These are phyloP conservation scores for Turritis glabra DNA, from an alignment of 345 rosid genomes.

Conservation along the genomic window DNA sequence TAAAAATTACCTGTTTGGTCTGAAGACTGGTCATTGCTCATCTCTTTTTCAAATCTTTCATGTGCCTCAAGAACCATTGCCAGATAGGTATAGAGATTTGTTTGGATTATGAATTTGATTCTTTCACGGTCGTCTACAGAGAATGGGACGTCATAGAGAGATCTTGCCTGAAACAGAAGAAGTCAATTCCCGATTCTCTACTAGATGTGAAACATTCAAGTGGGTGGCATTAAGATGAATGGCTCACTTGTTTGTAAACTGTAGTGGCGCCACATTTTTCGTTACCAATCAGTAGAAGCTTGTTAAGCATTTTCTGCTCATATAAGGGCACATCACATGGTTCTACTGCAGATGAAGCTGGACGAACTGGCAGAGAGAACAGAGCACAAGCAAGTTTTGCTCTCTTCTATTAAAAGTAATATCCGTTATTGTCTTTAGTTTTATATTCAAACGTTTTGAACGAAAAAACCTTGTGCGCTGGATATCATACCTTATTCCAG, in stretches of 20 bases:
- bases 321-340: slow-evolving; percentile 18
- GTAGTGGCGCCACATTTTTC: slow-evolving; percentile 84
- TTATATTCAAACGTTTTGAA: slow-evolving; percentile 9
- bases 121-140: slow-evolving; percentile 70
- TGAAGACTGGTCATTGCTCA: slow-evolving; percentile 40
- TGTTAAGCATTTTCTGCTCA: slow-evolving; percentile 44
- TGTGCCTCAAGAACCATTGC: slow-evolving; percentile 70
- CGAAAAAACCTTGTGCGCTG: slow-evolving; percentile 3
- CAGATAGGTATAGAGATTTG: slow-evolving; percentile 69
- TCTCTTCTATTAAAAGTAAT: slow-evolving; percentile 43
- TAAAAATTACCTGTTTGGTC: slow-evolving; percentile 48
- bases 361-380: slow-evolving; percentile 69
- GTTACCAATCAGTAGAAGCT: slow-evolving; percentile 71
- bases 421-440: slow-evolving; percentile 6
- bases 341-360: slow-evolving; percentile 43
- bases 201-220: slow-evolving; percentile 6
- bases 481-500: slow-evolving; percentile 65
- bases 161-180: slow-evolving; percentile 68
- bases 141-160: slow-evolving; percentile 66
- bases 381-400: slow-evolving; percentile 47
- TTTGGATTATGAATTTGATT: slow-evolving; percentile 76
- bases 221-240: slow-evolving; percentile 16
- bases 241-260: slow-evolving; percentile 74
- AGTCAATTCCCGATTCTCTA: slow-evolving; percentile 6
- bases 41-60: slow-evolving; percentile 60